Base-by-base conservation (phyloP, 163 green algal species). In the Coccomyxa subellipsoidea region DNA sequence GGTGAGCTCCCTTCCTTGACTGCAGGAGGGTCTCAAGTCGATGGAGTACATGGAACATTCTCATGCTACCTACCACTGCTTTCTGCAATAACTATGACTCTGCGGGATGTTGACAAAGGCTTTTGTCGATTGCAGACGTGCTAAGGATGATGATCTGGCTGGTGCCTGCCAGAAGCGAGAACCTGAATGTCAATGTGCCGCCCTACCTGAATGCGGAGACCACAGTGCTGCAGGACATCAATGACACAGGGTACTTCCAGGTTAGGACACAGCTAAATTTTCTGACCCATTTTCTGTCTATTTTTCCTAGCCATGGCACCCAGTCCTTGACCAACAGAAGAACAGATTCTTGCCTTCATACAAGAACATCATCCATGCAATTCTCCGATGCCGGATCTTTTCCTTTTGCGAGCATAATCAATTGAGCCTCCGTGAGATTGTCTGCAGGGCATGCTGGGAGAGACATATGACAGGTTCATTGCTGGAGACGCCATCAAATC, bases 391-490 rank as follows among this genome's bases (percentile, higher is more conserved):
- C n/a, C n/a, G n/a, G n/a, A n/a, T n/a, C n/a, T n/a, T n/a, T n/a
- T n/a, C n/a, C n/a, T n/a, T n/a, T n/a, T n/a, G n/a, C n/a, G 47
- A 27, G 2, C 23, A 59, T 59, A 8, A 12, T 18, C 47, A 27
- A 18, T 18, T 18, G 21, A 18, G 23, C 3, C 1, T 59, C 47
- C 47, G 15, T 59, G 15, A 23, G 15, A 59, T 59, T 8, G 5
- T 59, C 7, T 39, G 70, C 70, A 77, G 70, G 70, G 70, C 27
- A 77, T 77, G 70, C 70, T 77, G 70, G 70, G 70, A 27, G 70
- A 77, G 70, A 77, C 70, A 34, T 77, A 77, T 40, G 70, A 77
- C 34, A 77, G 70, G 70, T 40, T 40, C 32, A 38, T 77, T 40
- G 70, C 25, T 4, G 70, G 70, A 0, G 70, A 77, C 10, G 70